Evolutionary conservation across 352 stramenopile genomes (phyloP).

Genomic region (Phytopythium ostracodes): DNA sequence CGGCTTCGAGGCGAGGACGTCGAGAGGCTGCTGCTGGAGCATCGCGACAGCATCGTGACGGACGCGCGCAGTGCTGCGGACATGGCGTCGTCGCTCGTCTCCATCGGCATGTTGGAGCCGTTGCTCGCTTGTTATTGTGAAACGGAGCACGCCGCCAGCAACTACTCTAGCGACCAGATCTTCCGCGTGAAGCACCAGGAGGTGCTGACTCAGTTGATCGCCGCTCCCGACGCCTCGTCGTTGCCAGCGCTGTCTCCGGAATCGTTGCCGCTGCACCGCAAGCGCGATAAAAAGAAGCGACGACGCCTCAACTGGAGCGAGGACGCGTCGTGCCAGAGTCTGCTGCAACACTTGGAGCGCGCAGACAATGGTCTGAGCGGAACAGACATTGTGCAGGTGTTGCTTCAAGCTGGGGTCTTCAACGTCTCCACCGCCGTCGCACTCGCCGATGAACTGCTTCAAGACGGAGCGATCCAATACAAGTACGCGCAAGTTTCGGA

Average conservation of each 20-base stretch:
- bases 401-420: constrained; percentile 35
- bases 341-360: constrained; percentile 5
- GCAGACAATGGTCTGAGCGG: constrained; percentile 20
- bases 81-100: constrained; percentile 18
- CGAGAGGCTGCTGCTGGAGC: constrained; percentile 20
- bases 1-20: constrained; percentile 30
- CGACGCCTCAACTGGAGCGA: neutral
- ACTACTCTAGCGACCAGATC: constrained; percentile 20
- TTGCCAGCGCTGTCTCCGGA: neutral
- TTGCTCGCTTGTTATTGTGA: constrained; percentile 27
- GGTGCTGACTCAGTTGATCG: constrained; percentile 12
- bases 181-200: constrained; percentile 23
- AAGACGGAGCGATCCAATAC: constrained; percentile 23
- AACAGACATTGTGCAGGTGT: constrained; percentile 31
- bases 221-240: neutral
- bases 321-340: neutral
- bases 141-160: constrained; percentile 6
- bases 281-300: neutral
- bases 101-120: constrained; percentile 22
- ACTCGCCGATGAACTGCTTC: constrained; percentile 29
- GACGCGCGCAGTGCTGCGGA: constrained; percentile 12
- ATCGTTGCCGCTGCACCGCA: neutral
- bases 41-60: constrained; percentile 16
- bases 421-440: constrained; percentile 36
- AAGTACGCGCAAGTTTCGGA: neutral